phyloP scores from a whole-genome alignment of 2,329 filamentous ascomycete species.

The Scedosporium aurantiacum region DNA sequence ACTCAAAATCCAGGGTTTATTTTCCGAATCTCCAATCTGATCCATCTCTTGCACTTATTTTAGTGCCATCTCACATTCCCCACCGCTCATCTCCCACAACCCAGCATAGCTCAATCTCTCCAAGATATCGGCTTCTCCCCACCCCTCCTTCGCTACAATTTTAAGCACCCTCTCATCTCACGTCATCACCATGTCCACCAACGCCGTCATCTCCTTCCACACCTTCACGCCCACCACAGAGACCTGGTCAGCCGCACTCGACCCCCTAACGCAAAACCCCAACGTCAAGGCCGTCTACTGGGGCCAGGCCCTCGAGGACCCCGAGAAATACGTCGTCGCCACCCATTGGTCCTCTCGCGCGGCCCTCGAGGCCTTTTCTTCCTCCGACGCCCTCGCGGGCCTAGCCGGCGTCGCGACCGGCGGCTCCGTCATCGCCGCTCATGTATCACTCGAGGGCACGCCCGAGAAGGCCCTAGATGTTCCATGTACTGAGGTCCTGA shows the following conservation, averaged over 20 bases:
- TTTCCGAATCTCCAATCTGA: no score
- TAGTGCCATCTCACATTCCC: no score
- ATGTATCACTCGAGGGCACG: slow-evolving; percentile 20
- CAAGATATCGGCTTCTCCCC: background rate
- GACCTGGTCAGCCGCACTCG: slow-evolving; percentile 16
- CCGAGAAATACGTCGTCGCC: slow-evolving; percentile 20
- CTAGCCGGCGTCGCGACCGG: slow-evolving; percentile 12
- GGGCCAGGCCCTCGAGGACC: slow-evolving; percentile 23
- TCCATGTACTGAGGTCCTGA: slow-evolving; percentile 27
- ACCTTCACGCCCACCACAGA: slow-evolving; percentile 20
- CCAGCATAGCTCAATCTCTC: background rate
- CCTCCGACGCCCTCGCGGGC: slow-evolving; percentile 20
- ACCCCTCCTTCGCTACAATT: background rate
- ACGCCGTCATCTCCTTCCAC: slow-evolving; percentile 18
- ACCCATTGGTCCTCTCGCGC: slow-evolving; percentile 22
- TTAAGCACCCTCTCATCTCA: background rate
- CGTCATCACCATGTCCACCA: slow-evolving; percentile 15
- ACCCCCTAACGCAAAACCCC: slow-evolving; percentile 18
- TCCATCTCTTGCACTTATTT: no score
- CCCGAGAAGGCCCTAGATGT: slow-evolving; percentile 19
- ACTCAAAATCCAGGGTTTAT: no score
- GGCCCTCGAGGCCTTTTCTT: slow-evolving; percentile 24
- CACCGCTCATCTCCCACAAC: no score
- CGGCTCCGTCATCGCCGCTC: slow-evolving; percentile 28
- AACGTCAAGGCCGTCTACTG: slow-evolving; percentile 22